Conservation (phyloP, 2,329 filamentous ascomycete species). For the Aureobasidium sp. region DNA sequence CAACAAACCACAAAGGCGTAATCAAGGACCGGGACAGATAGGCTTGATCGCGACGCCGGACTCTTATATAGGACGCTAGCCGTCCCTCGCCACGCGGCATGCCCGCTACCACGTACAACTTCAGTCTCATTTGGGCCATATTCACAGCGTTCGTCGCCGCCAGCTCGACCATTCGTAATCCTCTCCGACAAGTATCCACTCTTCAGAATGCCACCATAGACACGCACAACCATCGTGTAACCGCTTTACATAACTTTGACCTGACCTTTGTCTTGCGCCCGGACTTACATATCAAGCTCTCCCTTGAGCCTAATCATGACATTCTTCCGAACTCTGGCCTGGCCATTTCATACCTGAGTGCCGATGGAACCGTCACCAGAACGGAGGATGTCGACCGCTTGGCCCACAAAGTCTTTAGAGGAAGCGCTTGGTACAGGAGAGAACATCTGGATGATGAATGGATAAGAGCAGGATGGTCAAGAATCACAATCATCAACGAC, state of each 20-base stretch:
- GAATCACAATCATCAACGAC: slow-evolving; percentile 71
- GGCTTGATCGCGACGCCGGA: background rate
- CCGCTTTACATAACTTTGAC: slow-evolving; percentile 77
- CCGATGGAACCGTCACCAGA: slow-evolving; percentile 60
- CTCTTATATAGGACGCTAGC: slow-evolving; percentile 1
- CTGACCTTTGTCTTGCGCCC: slow-evolving; percentile 67
- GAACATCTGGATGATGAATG: slow-evolving; percentile 54
- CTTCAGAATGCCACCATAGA: slow-evolving; percentile 71
- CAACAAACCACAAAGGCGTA: too few species aligned
- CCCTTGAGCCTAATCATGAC: slow-evolving; percentile 84
- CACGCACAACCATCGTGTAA: slow-evolving; percentile 69
- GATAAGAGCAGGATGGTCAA: slow-evolving; percentile 79
- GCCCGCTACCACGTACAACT: background rate
- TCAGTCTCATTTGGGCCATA: slow-evolving; percentile 9
- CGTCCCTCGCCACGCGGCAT: slow-evolving; percentile 8
- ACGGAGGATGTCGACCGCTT: slow-evolving; percentile 65
- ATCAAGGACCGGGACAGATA: background rate
- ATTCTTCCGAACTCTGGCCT: slow-evolving; percentile 67
- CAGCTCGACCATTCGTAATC: slow-evolving; percentile 63
- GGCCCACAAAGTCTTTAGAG: slow-evolving; percentile 78
- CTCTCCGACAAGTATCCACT: slow-evolving; percentile 64
- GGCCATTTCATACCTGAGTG: slow-evolving; percentile 62
- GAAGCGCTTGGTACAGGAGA: slow-evolving; percentile 61
- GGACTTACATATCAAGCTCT: slow-evolving; percentile 65
- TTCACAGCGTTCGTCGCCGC: slow-evolving; percentile 23